phyloP scores from a whole-genome alignment of 495 filamentous ascomycete species.

The Aspergillus saccharolyticus region DNA sequence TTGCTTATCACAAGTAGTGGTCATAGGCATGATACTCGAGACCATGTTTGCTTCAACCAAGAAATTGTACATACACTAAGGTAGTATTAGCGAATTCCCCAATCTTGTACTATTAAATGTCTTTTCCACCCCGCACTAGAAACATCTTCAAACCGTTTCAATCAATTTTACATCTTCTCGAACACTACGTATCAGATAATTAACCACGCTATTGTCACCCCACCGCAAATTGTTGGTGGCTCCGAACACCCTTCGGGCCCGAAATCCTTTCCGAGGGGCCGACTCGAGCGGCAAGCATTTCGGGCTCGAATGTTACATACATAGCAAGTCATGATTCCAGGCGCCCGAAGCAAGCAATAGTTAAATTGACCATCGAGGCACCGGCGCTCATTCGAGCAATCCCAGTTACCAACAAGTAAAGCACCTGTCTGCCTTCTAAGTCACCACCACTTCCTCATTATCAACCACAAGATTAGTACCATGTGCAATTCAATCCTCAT shows the following conservation, averaged over 20 bases:
- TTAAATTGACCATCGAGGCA: background rate
- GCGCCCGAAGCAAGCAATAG: background rate
- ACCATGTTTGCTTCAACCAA: background rate
- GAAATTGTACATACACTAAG: background rate
- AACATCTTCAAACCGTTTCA: too few relatives aligned
- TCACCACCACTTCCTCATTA: background rate
- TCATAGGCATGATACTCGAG: background rate
- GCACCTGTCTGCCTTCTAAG: too few relatives aligned
- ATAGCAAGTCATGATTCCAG: background rate
- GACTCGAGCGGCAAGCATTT: background rate
- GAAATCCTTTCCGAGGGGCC: too few relatives aligned
- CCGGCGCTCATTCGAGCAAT: too few relatives aligned
- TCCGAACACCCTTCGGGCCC: background rate
- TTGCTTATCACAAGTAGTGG: constrained; percentile 12
- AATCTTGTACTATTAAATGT: background rate
- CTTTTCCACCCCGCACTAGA: too few relatives aligned
- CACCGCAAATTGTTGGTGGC: background rate
- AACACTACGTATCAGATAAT: too few relatives aligned
- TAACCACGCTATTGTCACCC: too few relatives aligned
- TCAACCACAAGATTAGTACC: background rate
- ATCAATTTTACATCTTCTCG: too few relatives aligned
- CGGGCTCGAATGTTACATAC: background rate
- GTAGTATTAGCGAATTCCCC: background rate
- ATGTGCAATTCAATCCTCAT: constrained; percentile 31
- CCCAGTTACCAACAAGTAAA: too few relatives aligned